Conservation (phyloP, 495 filamentous ascomycete species). For the Penicillium subrubescens region DNA sequence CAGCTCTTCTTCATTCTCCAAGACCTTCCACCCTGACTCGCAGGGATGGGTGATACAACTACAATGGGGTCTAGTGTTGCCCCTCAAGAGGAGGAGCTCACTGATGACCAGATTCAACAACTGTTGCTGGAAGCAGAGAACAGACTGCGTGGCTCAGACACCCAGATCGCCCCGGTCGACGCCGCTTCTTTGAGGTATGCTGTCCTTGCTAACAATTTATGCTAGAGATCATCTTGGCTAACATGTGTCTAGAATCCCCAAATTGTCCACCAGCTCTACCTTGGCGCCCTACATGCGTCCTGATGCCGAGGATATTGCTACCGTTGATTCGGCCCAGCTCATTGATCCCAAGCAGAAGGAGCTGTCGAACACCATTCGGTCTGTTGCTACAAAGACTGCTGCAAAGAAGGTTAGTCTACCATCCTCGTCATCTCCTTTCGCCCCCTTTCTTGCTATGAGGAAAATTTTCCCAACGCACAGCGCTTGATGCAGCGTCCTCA, state of each 20-base stretch:
- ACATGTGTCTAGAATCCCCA: slow-evolving; percentile 36
- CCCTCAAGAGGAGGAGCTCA: slow-evolving; percentile 29
- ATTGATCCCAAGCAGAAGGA: slow-evolving; percentile 43
- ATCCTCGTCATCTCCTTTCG: slow-evolving; percentile 9
- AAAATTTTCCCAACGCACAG: slow-evolving; percentile 62
- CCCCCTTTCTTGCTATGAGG: slow-evolving; percentile 59
- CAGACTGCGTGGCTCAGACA: slow-evolving; percentile 48
- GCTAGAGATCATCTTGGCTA: not conserved
- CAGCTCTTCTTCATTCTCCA: slow-evolving; percentile 9
- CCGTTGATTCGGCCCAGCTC: slow-evolving; percentile 49
- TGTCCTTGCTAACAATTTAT: not conserved
- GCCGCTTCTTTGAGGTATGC: slow-evolving; percentile 25
- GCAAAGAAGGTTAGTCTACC: slow-evolving; percentile 47
- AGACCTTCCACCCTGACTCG: slow-evolving; percentile 16
- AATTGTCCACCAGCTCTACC: slow-evolving; percentile 40
- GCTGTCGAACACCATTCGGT: slow-evolving; percentile 43
- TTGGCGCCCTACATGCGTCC: slow-evolving; percentile 52
- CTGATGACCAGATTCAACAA: slow-evolving; percentile 61
- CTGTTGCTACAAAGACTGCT: slow-evolving; percentile 38
- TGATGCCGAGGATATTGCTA: slow-evolving; percentile 45
- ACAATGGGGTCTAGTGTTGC: slow-evolving; percentile 8
- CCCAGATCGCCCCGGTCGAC: slow-evolving; percentile 5
- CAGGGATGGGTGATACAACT: slow-evolving; percentile 27
- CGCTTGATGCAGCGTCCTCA: slow-evolving; percentile 64
- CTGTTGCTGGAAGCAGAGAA: slow-evolving; percentile 66